A percentile compares a stretch with the other conserved stretches of the same genome.
phyloP scores from a whole-genome alignment of 805 yeast species.

The Vanderwaltozyma yarrowii region DNA sequence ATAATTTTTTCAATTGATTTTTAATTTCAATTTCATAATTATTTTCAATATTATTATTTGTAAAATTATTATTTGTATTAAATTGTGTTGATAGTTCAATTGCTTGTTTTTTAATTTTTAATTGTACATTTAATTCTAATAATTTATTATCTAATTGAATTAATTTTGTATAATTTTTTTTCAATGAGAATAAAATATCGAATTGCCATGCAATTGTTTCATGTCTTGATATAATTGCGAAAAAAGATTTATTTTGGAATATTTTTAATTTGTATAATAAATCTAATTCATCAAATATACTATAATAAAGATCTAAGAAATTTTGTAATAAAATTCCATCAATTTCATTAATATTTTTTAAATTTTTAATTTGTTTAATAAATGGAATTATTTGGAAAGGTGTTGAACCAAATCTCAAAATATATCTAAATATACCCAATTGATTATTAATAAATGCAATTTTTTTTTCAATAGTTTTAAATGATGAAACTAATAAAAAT shows the following conservation, averaged over 20 bases:
- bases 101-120: constrained; percentile 41
- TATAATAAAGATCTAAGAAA: constrained; percentile 48
- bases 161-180: constrained; percentile 39
- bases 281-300: constrained; percentile 52
- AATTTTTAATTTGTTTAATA: constrained; percentile 26
- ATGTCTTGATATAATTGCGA: constrained; percentile 39
- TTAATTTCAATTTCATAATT: constrained; percentile 9
- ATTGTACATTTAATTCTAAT: constrained; percentile 27
- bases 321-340: constrained; percentile 42
- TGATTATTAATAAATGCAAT: constrained; percentile 36
- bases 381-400: constrained; percentile 43
- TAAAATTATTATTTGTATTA: constrained; percentile 4
- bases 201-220: constrained; percentile 62
- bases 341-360: constrained; percentile 14
- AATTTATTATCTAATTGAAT: constrained; percentile 3
- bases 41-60: constrained; percentile 14
- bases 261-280: constrained; percentile 41
- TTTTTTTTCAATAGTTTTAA: constrained; percentile 14
- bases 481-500: constrained; percentile 9
- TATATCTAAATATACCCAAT: constrained; percentile 50
- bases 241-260: constrained; percentile 17
- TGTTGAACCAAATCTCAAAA: constrained; percentile 58
- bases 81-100: constrained; percentile 11
- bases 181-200: constrained; percentile 48
- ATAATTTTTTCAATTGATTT: constrained; percentile 26